A percentile compares a stretch with the other conserved stretches of the same genome.
Evolutionary conservation across 176 grass and related monocot genomes (phyloP).

Genomic region (Ananas comosus): DNA sequence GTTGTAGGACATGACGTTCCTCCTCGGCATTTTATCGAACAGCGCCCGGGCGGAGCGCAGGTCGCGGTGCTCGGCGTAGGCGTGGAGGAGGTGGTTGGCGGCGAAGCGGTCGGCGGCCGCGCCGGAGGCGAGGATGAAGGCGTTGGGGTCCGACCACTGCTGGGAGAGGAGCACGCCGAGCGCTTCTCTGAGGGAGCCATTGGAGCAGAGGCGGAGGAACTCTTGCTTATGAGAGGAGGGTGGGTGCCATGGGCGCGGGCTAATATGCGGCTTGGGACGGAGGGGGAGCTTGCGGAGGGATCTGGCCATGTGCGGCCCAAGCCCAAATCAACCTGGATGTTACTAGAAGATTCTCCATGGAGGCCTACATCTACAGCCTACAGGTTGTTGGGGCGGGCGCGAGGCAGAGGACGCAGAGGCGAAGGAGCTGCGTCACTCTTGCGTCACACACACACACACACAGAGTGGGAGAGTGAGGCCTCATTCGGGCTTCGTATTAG

Average conservation of each 20-base stretch:
- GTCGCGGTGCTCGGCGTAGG: constrained; percentile 30
- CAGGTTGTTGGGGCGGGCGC: too few species aligned
- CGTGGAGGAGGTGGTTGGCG: constrained; percentile 44
- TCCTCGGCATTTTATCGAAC: constrained; percentile 37
- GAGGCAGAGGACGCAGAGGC: too few species aligned
- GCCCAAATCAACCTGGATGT: too few species aligned
- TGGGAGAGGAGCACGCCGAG: constrained; percentile 20
- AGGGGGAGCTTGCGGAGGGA: background rate
- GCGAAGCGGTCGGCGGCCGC: constrained; percentile 51
- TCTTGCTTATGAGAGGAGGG: constrained; percentile 9
- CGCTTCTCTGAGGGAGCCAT: constrained; percentile 35
- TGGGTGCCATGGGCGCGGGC: too few species aligned
- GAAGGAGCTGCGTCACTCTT: too few species aligned
- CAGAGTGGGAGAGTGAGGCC: too few species aligned
- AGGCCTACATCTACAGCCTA: too few species aligned
- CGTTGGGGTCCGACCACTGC: constrained; percentile 26
- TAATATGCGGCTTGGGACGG: background rate
- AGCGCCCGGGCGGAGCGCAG: constrained; percentile 15
- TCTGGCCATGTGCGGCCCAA: background rate
- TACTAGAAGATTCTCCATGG: too few species aligned
- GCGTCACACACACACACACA: too few species aligned
- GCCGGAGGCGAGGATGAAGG: constrained; percentile 27
- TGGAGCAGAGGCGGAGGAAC: constrained; percentile 36
- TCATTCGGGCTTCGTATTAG: too few species aligned
- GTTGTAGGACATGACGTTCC: constrained; percentile 73